Conservation (phyloP, 257 asterid species). For the Solanum etuberosum region DNA sequence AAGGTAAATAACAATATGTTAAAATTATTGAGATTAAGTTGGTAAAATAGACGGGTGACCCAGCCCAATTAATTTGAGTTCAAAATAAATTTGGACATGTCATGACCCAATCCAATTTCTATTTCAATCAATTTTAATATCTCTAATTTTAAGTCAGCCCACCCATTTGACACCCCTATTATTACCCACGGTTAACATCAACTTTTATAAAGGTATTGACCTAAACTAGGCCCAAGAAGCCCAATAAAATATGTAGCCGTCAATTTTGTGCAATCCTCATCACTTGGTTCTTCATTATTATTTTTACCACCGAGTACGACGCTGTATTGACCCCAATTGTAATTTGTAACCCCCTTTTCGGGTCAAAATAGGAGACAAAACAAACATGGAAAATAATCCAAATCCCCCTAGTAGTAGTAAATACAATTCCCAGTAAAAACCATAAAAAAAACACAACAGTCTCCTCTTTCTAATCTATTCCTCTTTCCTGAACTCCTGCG, state of each 20-base stretch:
- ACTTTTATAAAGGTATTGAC: neutral
- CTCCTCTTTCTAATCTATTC: neutral
- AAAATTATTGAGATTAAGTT: too few relatives aligned
- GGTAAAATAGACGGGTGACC: too few relatives aligned
- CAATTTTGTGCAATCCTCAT: neutral
- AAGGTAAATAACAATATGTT: too few relatives aligned
- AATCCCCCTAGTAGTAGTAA: neutral
- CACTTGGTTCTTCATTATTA: neutral
- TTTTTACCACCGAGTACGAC: neutral
- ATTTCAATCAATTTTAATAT: too few relatives aligned
- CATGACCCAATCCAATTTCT: too few relatives aligned
- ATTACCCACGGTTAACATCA: too few relatives aligned
- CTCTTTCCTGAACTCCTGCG: slow-evolving; percentile 29
- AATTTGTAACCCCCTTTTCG: neutral
- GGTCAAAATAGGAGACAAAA: slow-evolving; percentile 14
- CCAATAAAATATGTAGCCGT: neutral
- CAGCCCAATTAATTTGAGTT: too few relatives aligned
- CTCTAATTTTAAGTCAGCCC: too few relatives aligned
- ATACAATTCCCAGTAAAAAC: neutral
- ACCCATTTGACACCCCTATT: too few relatives aligned
- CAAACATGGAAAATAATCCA: neutral
- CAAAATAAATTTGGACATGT: too few relatives aligned
- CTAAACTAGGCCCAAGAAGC: neutral
- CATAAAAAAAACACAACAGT: neutral
- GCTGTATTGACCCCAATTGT: neutral